phyloP scores from a whole-genome alignment of 2,329 filamentous ascomycete species.

The Aureobasidium sp. region DNA sequence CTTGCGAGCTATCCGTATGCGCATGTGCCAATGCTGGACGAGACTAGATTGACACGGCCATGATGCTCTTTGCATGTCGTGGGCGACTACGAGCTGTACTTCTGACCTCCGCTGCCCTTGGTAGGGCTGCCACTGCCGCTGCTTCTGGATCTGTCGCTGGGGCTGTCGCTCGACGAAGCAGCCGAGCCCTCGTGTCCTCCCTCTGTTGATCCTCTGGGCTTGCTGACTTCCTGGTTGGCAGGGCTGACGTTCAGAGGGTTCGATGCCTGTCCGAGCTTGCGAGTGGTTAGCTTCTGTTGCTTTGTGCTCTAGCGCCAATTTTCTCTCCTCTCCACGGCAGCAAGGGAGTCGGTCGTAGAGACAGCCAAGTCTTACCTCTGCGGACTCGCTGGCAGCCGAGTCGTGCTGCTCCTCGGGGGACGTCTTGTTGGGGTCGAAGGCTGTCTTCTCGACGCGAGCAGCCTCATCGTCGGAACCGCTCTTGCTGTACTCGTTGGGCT shows the following conservation, averaged over 20 bases:
- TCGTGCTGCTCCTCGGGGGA: constrained; percentile 52
- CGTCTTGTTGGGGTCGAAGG: constrained; percentile 62
- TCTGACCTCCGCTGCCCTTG: constrained; percentile 7
- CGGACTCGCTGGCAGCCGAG: constrained; percentile 28
- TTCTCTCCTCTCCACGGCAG: neutral
- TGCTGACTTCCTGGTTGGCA: constrained; percentile 50
- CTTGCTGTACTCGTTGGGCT: constrained; percentile 57
- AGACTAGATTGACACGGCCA: neutral
- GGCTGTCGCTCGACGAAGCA: constrained; percentile 26
- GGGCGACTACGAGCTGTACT: constrained; percentile 1
- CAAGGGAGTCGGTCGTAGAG: neutral
- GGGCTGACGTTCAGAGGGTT: constrained; percentile 52
- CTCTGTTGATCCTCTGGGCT: constrained; percentile 37
- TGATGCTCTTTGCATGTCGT: neutral
- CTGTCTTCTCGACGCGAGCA: constrained; percentile 47
- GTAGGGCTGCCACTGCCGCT: constrained; percentile 14
- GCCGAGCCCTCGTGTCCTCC: constrained; percentile 32
- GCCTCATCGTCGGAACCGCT: constrained; percentile 55
- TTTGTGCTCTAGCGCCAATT: constrained; percentile 21
- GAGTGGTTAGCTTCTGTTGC: constrained; percentile 1
- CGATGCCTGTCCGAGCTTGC: constrained; percentile 8
- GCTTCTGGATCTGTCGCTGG: constrained; percentile 30
- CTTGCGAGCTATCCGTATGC: neutral
- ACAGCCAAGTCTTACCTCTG: constrained; percentile 13
- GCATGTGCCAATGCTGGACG: neutral